A percentile compares a stretch with the other conserved stretches of the same genome.
Evolutionary conservation across 768 basidiomycete species (phyloP).

Genomic region (Calvatia gigantea): DNA sequence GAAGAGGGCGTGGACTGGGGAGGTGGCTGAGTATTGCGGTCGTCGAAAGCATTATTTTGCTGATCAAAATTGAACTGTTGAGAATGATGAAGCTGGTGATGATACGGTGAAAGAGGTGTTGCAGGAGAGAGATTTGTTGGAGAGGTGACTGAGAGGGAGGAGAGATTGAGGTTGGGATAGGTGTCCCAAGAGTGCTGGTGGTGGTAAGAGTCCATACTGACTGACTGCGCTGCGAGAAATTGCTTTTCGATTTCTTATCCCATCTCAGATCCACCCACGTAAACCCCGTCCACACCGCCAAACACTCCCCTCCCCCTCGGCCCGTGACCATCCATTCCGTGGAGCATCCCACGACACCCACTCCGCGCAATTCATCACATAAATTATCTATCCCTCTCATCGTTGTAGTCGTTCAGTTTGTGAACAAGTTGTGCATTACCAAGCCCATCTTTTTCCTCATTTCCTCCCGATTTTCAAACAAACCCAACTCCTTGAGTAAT

Average conservation of each 20-base stretch:
- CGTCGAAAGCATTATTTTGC: conserved; percentile 20
- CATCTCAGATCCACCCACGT: conserved; percentile 13
- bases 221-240: not conserved
- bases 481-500: not conserved
- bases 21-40: conserved; percentile 25
- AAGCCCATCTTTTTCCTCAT: not conserved
- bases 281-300: conserved; percentile 13
- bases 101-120: conserved; percentile 38
- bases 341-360: not conserved
- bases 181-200: conserved; percentile 27
- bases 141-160: conserved; percentile 61
- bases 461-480: not conserved
- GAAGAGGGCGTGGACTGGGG: conserved; percentile 19
- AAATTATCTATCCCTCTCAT: not conserved
- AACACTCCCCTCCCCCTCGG: conserved; percentile 11
- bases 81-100: conserved; percentile 37
- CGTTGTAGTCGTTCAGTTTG: too few species aligned
- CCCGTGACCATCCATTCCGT: not conserved
- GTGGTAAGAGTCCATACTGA: conserved; percentile 15
- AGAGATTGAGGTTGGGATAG: conserved; percentile 64
- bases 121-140: conserved; percentile 61
- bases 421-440: not conserved
- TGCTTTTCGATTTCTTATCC: conserved; percentile 7
- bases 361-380: not conserved
- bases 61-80: conserved; percentile 51